These are phyloP conservation scores for Platanthera zijinensis DNA, from an alignment of 106 monocot species.

Conservation along the genomic window DNA sequence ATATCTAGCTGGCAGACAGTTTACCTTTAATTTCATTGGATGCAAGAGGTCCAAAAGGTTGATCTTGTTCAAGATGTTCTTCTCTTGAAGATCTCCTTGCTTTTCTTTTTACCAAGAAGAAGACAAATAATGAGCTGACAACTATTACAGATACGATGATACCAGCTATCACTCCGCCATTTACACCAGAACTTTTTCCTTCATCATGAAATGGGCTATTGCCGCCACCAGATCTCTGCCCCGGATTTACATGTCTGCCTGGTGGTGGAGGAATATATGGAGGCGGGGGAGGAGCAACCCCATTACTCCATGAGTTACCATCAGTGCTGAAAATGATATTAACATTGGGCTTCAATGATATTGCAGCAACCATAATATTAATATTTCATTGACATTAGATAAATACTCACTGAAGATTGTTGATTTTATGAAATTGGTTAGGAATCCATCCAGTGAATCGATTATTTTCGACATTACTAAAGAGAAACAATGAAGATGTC, in stretches of 20 bases:
- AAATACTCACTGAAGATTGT: slow-evolving; percentile 37
- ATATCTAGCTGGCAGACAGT: background rate
- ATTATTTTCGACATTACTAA: slow-evolving; percentile 59
- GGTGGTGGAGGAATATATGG: slow-evolving; percentile 37
- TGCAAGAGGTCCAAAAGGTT: slow-evolving; percentile 22
- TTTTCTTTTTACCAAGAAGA: slow-evolving; percentile 43
- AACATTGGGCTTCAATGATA: background rate
- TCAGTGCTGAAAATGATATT: slow-evolving; percentile 27
- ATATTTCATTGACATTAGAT: background rate
- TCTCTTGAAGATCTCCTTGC: slow-evolving; percentile 10
- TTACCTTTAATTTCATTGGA: slow-evolving; percentile 38
- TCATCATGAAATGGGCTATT: slow-evolving; percentile 14
- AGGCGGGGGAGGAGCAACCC: slow-evolving; percentile 47
- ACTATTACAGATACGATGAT: slow-evolving; percentile 39
- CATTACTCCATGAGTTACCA: slow-evolving; percentile 48
- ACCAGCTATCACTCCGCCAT: slow-evolving; percentile 50
- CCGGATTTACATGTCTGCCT: slow-evolving; percentile 22
- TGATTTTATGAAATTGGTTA: slow-evolving; percentile 33
- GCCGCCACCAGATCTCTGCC: slow-evolving; percentile 15
- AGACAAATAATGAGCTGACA: slow-evolving; percentile 36
- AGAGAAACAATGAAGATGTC: slow-evolving; percentile 4
- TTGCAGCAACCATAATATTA: slow-evolving; percentile 1
- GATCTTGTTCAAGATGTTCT: slow-evolving; percentile 21
- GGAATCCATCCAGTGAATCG: slow-evolving; percentile 58
- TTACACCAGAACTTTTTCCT: slow-evolving; percentile 29